Conservation (phyloP, 1,139 yeast species). For the Suhomyces chickasaworum region DNA sequence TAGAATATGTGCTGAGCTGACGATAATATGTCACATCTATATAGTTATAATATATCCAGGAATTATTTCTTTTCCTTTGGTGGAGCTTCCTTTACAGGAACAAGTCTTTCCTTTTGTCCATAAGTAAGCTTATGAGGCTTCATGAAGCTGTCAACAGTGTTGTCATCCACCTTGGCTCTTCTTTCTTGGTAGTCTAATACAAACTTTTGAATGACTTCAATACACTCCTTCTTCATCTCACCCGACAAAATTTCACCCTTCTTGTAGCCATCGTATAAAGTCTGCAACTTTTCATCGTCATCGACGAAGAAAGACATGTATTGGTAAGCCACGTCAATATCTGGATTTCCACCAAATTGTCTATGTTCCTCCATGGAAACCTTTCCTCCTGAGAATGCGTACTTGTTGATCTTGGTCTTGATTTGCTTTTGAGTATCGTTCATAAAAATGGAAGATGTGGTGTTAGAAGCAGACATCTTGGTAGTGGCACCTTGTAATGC, state of each 20-base stretch:
- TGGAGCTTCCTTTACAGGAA: slow-evolving; percentile 53
- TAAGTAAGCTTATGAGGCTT: slow-evolving; percentile 78
- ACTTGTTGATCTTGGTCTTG: slow-evolving; percentile 91
- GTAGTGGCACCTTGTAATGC: slow-evolving; percentile 96
- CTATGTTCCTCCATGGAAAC: slow-evolving; percentile 89
- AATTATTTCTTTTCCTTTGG: slow-evolving; percentile 7
- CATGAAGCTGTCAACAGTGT: slow-evolving; percentile 72
- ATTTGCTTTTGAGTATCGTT: slow-evolving; percentile 92
- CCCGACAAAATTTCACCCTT: slow-evolving; percentile 87
- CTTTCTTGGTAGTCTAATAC: slow-evolving; percentile 80
- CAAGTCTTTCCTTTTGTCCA: slow-evolving; percentile 72
- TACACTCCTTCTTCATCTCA: slow-evolving; percentile 89
- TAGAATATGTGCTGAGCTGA: background rate
- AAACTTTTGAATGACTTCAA: slow-evolving; percentile 74
- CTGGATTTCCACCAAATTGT: slow-evolving; percentile 88
- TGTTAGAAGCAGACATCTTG: slow-evolving; percentile 94
- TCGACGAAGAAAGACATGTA: slow-evolving; percentile 86
- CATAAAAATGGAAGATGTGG: slow-evolving; percentile 83
- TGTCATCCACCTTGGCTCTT: slow-evolving; percentile 68
- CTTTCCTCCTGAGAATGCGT: slow-evolving; percentile 96
- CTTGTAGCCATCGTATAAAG: slow-evolving; percentile 66
- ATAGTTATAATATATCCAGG: background rate
- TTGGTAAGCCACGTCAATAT: slow-evolving; percentile 93
- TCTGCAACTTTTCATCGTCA: slow-evolving; percentile 77
- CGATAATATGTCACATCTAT: background rate